These are phyloP conservation scores for Colletotrichum chlorophyti DNA, from an alignment of 2,329 filamentous ascomycete genomes.

Conservation along the genomic window DNA sequence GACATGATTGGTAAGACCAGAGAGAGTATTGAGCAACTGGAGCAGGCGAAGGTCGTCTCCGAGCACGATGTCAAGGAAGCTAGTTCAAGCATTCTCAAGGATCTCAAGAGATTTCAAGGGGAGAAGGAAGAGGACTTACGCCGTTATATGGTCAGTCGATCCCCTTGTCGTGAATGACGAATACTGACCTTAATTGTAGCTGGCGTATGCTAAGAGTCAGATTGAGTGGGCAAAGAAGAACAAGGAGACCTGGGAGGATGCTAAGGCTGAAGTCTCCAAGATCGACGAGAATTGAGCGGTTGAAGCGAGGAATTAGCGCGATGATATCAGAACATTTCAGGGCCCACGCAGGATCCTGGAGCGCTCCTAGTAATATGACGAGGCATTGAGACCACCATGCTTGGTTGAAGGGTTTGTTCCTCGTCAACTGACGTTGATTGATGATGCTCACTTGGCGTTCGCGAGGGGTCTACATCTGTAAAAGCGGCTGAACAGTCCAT, in stretches of 20 bases:
- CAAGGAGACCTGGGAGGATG: slow-evolving; percentile 92
- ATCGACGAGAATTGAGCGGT: slow-evolving; percentile 68
- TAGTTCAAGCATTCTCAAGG: slow-evolving; percentile 84
- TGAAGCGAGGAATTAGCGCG: not conserved
- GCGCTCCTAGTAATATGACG: slow-evolving; percentile 21
- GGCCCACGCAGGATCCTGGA: not conserved
- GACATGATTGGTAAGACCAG: slow-evolving; percentile 96
- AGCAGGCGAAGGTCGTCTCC: slow-evolving; percentile 87
- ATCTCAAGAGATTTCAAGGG: slow-evolving; percentile 89
- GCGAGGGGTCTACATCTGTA: slow-evolving; percentile 24
- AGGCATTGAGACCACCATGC: slow-evolving; percentile 20
- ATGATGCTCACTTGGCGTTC: slow-evolving; percentile 22
- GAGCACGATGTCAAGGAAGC: slow-evolving; percentile 94
- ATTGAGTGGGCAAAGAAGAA: slow-evolving; percentile 94
- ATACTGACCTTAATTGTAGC: slow-evolving; percentile 53
- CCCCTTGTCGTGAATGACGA: not conserved
- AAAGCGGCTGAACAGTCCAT: too few species aligned
- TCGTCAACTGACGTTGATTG: slow-evolving; percentile 20
- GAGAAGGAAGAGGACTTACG: slow-evolving; percentile 96
- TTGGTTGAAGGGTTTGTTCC: slow-evolving; percentile 12
- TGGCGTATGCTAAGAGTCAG: slow-evolving; percentile 91
- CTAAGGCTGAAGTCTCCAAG: slow-evolving; percentile 84
- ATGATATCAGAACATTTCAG: slow-evolving; percentile 7
- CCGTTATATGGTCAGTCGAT: slow-evolving; percentile 85
- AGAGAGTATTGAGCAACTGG: slow-evolving; percentile 84